A percentile compares a stretch with the other conserved stretches of the same genome.
Conservation (phyloP, 192 early-diverging fungal species). For the Phlyctochytrium arcticum region DNA sequence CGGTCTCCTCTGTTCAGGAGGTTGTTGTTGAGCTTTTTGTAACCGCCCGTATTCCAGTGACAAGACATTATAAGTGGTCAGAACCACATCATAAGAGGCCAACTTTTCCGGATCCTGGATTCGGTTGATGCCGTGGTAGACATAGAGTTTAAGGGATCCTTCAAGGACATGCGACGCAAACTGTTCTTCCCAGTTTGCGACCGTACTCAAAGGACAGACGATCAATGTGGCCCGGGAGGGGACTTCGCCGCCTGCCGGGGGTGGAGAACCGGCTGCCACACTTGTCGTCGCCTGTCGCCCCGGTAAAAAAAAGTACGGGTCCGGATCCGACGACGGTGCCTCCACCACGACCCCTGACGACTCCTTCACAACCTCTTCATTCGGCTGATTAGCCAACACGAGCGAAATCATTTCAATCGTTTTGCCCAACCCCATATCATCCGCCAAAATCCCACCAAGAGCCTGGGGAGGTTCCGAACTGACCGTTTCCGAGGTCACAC, state of each 20-base stretch:
- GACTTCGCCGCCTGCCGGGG: background rate
- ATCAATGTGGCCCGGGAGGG: constrained; percentile 57
- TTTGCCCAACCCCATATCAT: constrained; percentile 56
- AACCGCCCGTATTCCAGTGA: constrained; percentile 49
- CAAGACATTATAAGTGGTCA: constrained; percentile 70
- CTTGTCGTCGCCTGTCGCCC: background rate
- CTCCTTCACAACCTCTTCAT: background rate
- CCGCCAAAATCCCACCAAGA: constrained; percentile 60
- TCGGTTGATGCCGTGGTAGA: constrained; percentile 61
- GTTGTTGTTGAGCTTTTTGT: background rate
- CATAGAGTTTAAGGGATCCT: constrained; percentile 39
- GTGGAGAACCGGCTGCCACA: background rate
- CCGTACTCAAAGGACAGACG: constrained; percentile 65
- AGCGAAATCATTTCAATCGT: constrained; percentile 43
- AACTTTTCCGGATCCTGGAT: constrained; percentile 40
- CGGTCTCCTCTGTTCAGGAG: background rate
- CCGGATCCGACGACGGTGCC: too few relatives aligned
- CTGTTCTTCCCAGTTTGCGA: constrained; percentile 75
- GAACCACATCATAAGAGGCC: constrained; percentile 57
- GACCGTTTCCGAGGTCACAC: constrained; percentile 46
- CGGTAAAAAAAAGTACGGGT: constrained; percentile 22
- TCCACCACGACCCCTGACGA: too few relatives aligned
- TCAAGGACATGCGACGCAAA: constrained; percentile 43
- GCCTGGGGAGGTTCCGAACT: constrained; percentile 40
- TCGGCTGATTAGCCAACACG: constrained; percentile 22